phyloP scores from a whole-genome alignment of 148 eudicot species.

The Rhododendron kiyosumense region DNA sequence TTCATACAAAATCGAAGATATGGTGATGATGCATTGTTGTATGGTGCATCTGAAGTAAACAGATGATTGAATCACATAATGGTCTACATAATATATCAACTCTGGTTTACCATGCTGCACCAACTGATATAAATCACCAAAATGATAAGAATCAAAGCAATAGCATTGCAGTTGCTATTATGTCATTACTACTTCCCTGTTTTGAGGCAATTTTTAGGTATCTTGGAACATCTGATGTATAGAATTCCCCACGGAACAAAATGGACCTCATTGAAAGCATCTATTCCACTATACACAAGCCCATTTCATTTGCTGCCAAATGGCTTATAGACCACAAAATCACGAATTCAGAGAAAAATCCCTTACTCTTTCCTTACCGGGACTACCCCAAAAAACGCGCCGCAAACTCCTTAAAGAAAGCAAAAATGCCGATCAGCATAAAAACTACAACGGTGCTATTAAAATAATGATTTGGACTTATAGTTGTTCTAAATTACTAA shows the following conservation, averaged over 20 bases:
- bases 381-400: too few relatives aligned
- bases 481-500: too few relatives aligned
- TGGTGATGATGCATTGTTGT: background rate
- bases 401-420: too few relatives aligned
- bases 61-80: background rate
- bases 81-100: background rate
- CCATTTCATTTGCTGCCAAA: background rate
- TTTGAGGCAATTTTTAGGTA: background rate
- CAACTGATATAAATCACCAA: background rate
- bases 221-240: background rate
- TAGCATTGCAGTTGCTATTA: background rate
- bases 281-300: background rate
- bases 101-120: too few relatives aligned
- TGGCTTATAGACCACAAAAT: background rate
- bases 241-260: background rate
- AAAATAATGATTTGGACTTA: too few relatives aligned
- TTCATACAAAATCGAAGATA: background rate
- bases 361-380: too few relatives aligned
- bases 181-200: background rate
- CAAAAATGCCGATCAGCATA: too few relatives aligned
- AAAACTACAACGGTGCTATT: too few relatives aligned
- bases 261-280: background rate
- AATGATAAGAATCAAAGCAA: background rate
- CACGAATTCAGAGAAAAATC: background rate
- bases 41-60: background rate